Conservation (phyloP, 2,329 filamentous ascomycete species). For the Pestalotiopsis sp. region DNA sequence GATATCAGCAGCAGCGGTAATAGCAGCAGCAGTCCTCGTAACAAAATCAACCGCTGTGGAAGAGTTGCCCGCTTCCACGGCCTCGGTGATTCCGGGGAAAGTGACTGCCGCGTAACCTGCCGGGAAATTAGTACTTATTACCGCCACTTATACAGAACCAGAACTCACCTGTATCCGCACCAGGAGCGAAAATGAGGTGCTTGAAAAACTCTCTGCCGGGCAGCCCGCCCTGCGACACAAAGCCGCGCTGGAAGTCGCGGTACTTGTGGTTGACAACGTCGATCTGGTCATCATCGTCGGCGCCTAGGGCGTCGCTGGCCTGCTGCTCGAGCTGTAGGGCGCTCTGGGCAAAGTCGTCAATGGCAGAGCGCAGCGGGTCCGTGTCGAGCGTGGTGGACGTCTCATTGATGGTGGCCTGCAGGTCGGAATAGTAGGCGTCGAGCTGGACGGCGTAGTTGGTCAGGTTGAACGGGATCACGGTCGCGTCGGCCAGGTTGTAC, state of each 20-base stretch:
- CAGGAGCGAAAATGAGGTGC: constrained; percentile 50
- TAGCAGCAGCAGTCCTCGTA: constrained; percentile 29
- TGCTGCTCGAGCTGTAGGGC: constrained; percentile 35
- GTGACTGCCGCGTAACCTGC: constrained; percentile 34
- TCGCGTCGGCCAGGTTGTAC: constrained; percentile 40
- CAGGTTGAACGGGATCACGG: constrained; percentile 42
- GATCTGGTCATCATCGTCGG: constrained; percentile 31
- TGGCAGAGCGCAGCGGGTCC: constrained; percentile 38
- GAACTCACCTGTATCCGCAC: constrained; percentile 46
- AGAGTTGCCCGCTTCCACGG: constrained; percentile 25
- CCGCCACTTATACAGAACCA: neutral
- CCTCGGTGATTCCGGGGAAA: constrained; percentile 33
- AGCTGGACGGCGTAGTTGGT: constrained; percentile 43
- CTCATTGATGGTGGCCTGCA: constrained; percentile 34
- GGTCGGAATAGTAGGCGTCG: constrained; percentile 39
- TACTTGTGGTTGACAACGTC: constrained; percentile 48
- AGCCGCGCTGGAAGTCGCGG: constrained; percentile 50
- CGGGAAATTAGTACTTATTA: constrained; percentile 2
- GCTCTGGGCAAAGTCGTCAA: constrained; percentile 36
- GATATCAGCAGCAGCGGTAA: constrained; percentile 26
- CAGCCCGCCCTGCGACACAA: constrained; percentile 49
- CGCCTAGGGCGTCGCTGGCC: constrained; percentile 31
- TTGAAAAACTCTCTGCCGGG: constrained; percentile 47
- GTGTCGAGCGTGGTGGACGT: constrained; percentile 38
- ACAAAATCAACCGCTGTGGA: constrained; percentile 31